Evolutionary conservation across 75 land plant species (phyloP).

Genomic region (Larix kaempferi): DNA sequence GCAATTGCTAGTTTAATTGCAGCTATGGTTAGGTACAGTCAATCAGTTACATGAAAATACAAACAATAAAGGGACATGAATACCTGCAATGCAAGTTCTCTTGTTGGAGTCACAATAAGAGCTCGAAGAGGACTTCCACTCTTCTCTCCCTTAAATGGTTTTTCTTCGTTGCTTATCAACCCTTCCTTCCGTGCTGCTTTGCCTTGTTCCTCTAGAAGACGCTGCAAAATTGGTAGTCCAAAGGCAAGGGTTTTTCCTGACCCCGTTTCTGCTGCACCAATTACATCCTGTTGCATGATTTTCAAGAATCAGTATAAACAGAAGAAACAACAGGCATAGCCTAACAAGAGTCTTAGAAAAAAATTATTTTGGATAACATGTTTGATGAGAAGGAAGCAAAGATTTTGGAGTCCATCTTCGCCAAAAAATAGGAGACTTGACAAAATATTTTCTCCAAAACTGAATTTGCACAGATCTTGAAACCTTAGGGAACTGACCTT

Average conservation of each 20-base stretch:
- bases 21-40: not conserved
- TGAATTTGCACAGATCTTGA: not conserved
- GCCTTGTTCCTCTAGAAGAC: slow-evolving; percentile 83
- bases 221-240: slow-evolving; percentile 89
- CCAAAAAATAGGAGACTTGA: too few relatives aligned
- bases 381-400: too few relatives aligned
- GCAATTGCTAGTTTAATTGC: too few relatives aligned
- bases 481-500: slow-evolving; percentile 48
- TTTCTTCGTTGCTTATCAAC: slow-evolving; percentile 10
- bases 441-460: not conserved
- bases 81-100: slow-evolving; percentile 99
- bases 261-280: slow-evolving; percentile 98
- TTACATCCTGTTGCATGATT: slow-evolving; percentile 63
- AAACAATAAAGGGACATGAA: not conserved
- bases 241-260: slow-evolving; percentile 98
- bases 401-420: too few relatives aligned
- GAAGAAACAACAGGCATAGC: too few relatives aligned
- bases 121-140: slow-evolving; percentile 68
- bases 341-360: too few relatives aligned
- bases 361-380: too few relatives aligned
- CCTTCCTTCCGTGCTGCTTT: slow-evolving; percentile 28
- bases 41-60: not conserved
- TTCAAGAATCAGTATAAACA: not conserved
- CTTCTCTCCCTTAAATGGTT: slow-evolving; percentile 20
- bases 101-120: slow-evolving; percentile 84